Evolutionary conservation across 768 basidiomycete genomes (phyloP).

Genomic region (Russula ochroleuca): DNA sequence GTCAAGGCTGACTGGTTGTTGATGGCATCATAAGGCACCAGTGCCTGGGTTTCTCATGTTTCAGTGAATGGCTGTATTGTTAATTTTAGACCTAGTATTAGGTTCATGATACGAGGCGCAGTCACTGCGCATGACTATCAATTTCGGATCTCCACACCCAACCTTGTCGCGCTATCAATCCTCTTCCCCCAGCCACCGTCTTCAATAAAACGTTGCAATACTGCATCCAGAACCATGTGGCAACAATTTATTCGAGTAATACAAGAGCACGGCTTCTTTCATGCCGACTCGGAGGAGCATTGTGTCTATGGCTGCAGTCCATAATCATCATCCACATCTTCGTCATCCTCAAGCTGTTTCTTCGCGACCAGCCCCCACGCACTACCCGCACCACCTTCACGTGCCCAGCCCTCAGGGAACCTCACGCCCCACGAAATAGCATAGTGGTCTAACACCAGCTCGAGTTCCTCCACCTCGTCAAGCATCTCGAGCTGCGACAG

Average conservation of each 20-base stretch:
- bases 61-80: neutral
- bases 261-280: no score
- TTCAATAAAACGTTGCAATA: no score
- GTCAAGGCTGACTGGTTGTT: neutral
- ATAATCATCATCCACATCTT: neutral
- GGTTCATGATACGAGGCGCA: neutral
- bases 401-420: constrained; percentile 18
- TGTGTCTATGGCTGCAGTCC: neutral
- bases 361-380: constrained; percentile 14
- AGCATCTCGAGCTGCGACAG: constrained; percentile 79
- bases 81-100: neutral
- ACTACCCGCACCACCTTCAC: neutral
- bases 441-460: constrained; percentile 86
- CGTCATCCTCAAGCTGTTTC: neutral
- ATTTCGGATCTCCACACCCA: no score
- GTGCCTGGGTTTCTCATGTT: no score
- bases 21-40: no score
- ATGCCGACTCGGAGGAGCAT: no score
- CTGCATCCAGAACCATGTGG: neutral
- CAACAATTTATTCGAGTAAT: neutral
- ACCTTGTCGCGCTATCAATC: no score
- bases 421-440: constrained; percentile 73
- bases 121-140: no score
- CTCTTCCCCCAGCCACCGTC: no score
- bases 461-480: constrained; percentile 93